A percentile compares a stretch with the other conserved stretches of the same genome.
These are phyloP conservation scores for Phytophthora fragariae DNA, from an alignment of 352 stramenopile genomes.

Conservation along the genomic window DNA sequence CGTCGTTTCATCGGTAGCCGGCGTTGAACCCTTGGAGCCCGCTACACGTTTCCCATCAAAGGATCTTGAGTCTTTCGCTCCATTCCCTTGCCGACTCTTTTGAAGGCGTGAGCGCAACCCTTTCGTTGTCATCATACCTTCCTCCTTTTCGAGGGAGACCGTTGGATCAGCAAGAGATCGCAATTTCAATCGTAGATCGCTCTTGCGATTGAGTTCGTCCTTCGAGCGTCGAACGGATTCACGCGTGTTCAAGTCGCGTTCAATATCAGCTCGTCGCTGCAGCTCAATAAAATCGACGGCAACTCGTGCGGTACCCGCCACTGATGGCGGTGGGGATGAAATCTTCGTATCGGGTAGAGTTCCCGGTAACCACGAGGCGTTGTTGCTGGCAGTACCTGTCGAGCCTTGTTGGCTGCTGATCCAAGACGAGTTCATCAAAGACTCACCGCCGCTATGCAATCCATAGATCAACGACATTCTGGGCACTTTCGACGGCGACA, in stretches of 20 bases:
- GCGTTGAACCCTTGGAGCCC: not conserved
- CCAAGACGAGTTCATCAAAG: slow-evolving; percentile 17
- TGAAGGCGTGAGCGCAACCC: slow-evolving; percentile 17
- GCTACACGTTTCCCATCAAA: slow-evolving; percentile 8
- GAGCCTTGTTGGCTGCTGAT: slow-evolving; percentile 23
- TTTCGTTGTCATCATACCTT: slow-evolving; percentile 30
- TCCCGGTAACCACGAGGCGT: slow-evolving; percentile 13
- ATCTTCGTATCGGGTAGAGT: not conserved
- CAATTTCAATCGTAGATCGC: slow-evolving; percentile 51
- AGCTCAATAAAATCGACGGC: slow-evolving; percentile 47
- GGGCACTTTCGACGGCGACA: slow-evolving; percentile 36
- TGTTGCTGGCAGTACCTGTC: slow-evolving; percentile 26
- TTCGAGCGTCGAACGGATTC: slow-evolving; percentile 45
- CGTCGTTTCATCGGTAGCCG: slow-evolving; percentile 15
- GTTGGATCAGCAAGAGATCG: slow-evolving; percentile 59
- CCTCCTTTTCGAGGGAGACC: slow-evolving; percentile 59
- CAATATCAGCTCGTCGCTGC: slow-evolving; percentile 53
- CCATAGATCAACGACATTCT: slow-evolving; percentile 35
- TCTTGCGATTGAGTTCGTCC: slow-evolving; percentile 47
- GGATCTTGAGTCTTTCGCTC: not conserved
- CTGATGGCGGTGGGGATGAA: slow-evolving; percentile 14
- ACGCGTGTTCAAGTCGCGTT: slow-evolving; percentile 50
- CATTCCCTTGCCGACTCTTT: slow-evolving; percentile 20
- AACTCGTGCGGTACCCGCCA: slow-evolving; percentile 24
- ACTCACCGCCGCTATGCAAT: slow-evolving; percentile 2